Evolutionary conservation across 768 basidiomycete species (phyloP), one percentile per base, ranked within the genome.

Genomic region (Pleurotus giganteus): DNA sequence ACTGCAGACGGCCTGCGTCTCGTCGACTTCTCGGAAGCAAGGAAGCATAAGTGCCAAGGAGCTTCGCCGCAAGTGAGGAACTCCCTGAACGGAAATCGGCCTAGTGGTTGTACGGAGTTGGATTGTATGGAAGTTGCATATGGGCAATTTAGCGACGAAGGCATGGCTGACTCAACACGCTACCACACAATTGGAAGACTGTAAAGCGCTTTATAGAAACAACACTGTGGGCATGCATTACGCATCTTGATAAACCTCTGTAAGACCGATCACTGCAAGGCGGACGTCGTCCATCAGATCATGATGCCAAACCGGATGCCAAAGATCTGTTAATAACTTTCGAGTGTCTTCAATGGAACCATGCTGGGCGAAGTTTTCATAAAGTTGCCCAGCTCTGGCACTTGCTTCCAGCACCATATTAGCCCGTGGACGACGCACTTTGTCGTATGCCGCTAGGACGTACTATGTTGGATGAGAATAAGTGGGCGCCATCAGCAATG

Each of bases 241-340:
- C 7, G 44, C 61, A 54, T 29, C 24, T 39, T 50, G 26, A n/a
- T n/a, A n/a, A n/a, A n/a, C n/a, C 47, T 49, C 47, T 26, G 15
- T 37, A 4, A 53, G 27, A 9, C 1, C n/a, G 47, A 56, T 37
- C 62, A 70, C 42, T 23, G 75, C 74, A 4, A 51, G 55, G 11
- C 65, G 59, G 2, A 82, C 61, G 56, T 82, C 78, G 51, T 61
- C 62, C 21, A 67, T 65, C 28, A 79, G 61, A 47, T 82, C 75
- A 61, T 83, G 71, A 36, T 73, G 66, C 79, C 78, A 84, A 12
- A 85, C 72, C 9, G 73, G 71, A 32, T 70, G 71, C 77, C 75
- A 83, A 27, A 74, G 70, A 11, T 67, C 74, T 3, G 57, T 45
- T 19, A 82, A 49, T 34, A 73, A 69, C 1, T 68, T 55, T 19